Evolutionary conservation across 1,284 basidiomycete genomes (phyloP).

Genomic region (Melampsora larici-populina): DNA sequence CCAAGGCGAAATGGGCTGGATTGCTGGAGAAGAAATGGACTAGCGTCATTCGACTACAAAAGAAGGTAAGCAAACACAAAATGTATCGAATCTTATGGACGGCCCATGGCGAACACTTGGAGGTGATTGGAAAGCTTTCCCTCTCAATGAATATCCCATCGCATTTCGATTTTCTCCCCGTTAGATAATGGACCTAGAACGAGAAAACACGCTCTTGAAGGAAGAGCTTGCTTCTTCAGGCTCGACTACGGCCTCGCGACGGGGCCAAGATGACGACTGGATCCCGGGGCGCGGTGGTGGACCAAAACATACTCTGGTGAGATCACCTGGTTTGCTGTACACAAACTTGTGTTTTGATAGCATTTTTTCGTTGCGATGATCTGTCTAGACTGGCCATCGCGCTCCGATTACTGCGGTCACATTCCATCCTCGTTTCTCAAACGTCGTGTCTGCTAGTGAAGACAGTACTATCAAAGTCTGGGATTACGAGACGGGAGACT

Average conservation of each 20-base stretch:
- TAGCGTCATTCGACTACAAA: constrained; percentile 82
- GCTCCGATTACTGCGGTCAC: constrained; percentile 71
- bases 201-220: constrained; percentile 68
- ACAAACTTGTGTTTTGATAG: neutral
- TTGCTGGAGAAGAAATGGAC: constrained; percentile 94
- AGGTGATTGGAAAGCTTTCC: neutral
- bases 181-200: constrained; percentile 84
- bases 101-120: neutral
- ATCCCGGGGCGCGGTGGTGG: constrained; percentile 35
- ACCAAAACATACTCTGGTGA: constrained; percentile 20
- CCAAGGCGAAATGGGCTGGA: constrained; percentile 75
- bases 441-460: constrained; percentile 78
- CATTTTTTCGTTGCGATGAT: constrained; percentile 48
- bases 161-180: neutral
- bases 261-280: constrained; percentile 38
- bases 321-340: neutral
- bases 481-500: constrained; percentile 93
- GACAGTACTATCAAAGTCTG: constrained; percentile 85
- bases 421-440: constrained; percentile 81
- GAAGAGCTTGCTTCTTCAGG: constrained; percentile 63
- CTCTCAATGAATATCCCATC: neutral
- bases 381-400: constrained; percentile 76
- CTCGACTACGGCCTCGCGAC: constrained; percentile 46
- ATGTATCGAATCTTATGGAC: neutral
- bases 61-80: constrained; percentile 65